Base-by-base conservation (phyloP, 768 basidiomycete genomes). In the Boletus tomentosulus region DNA sequence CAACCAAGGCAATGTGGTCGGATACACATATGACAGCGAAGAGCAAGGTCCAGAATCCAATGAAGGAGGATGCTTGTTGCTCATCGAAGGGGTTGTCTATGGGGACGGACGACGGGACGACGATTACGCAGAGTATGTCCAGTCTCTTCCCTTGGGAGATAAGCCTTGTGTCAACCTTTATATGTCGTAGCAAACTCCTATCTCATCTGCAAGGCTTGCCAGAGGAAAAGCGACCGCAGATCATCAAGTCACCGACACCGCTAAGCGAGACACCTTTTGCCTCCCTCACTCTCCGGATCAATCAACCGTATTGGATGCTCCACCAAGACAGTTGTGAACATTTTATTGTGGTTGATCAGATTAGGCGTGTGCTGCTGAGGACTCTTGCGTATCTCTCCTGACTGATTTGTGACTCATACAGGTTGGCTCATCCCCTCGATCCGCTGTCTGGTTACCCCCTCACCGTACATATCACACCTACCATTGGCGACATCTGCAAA, bases 291-390 rank as follows among this genome's bases (percentile, higher is more conserved):
- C 67, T 92, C 22, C 78, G 84, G 31, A 66, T 89, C 35, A 80
- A 88, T 59, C 77, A 86, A 61, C 92, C 92, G 1, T 92, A 93
- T 59, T 90, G 87, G 83, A 71, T 92, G 51, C 72, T 92, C 16
- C 91, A 93, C 62, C 78, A 79, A 50, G 91, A 90, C 33, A 86
- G 82, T 60, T 93, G 91, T 63, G 89, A 92, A 60, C 91, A 93
- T 62, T 88, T 85, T 65, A 59, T 91, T 22, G 78, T 86, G 22
- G 57, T 92, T 37, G 83, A 89, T 55, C 79, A 87, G 57, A 84
- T 93, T 56, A 78, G 92, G 91, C 82, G 60, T 39, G 31, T 27
- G 30, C 27, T 31, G 15, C 45, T 27, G 13, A 28, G 13, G 15
- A 31, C 16, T 48, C 25, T 52, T 33, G 24, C 16, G 4, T 42